phyloP scores from a whole-genome alignment of 2,329 filamentous ascomycete genomes.

The Fusarium miscanthi region DNA sequence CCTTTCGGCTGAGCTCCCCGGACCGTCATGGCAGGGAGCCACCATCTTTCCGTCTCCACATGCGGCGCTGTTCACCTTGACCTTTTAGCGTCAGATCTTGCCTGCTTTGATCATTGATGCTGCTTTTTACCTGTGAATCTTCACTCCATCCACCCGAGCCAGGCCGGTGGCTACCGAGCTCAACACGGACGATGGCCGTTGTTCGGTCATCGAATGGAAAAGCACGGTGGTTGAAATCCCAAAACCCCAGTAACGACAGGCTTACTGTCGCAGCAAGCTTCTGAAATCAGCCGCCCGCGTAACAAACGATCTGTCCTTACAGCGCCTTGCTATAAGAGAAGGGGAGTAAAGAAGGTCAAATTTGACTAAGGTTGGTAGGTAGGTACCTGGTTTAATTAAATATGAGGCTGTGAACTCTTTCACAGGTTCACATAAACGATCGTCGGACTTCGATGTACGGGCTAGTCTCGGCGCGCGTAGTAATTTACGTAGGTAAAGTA shows the following conservation, averaged over 20 bases:
- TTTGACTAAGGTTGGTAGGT: background rate
- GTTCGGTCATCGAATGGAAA: background rate
- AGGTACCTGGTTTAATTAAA: background rate
- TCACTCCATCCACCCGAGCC: constrained; percentile 51
- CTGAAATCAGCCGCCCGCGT: background rate
- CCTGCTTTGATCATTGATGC: background rate
- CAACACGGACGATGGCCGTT: constrained; percentile 42
- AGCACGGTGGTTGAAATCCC: background rate
- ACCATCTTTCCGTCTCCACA: constrained; percentile 12
- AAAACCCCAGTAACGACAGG: background rate
- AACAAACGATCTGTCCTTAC: background rate
- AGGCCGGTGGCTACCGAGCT: constrained; percentile 51
- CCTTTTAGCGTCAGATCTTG: constrained; percentile 22
- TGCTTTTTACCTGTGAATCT: constrained; percentile 3
- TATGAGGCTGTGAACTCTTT: background rate
- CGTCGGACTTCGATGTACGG: constrained; percentile 25
- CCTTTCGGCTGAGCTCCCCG: background rate
- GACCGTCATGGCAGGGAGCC: constrained; percentile 13
- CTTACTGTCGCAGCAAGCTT: background rate
- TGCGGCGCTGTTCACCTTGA: constrained; percentile 12
- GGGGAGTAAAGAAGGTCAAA: background rate
- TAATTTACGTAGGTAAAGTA: background rate
- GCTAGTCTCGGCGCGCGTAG: constrained; percentile 15
- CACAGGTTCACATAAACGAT: background rate
- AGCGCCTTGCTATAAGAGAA: background rate